Evolutionary conservation across 1,284 basidiomycete genomes (phyloP).

Genomic region (Amylostereum areolatum): DNA sequence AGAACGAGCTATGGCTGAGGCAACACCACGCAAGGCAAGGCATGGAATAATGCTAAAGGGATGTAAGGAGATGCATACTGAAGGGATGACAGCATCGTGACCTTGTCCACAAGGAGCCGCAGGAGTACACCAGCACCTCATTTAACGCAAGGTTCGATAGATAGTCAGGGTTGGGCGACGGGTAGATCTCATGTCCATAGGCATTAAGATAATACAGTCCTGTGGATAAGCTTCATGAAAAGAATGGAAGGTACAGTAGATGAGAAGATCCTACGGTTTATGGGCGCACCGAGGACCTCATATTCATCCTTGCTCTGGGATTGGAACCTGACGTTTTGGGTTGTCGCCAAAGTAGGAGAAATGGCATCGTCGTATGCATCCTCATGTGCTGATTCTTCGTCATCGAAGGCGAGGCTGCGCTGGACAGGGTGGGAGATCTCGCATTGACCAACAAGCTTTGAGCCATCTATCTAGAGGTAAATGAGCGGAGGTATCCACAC

Average conservation of each 20-base stretch:
- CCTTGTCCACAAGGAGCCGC: conserved; percentile 93
- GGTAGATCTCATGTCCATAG: conserved; percentile 88
- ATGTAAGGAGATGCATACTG: not conserved
- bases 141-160: conserved; percentile 59
- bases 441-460: conserved; percentile 87
- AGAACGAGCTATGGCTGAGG: conserved; percentile 74
- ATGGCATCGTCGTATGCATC: conserved; percentile 12
- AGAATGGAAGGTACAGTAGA: not conserved
- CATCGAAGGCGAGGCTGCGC: conserved; percentile 23
- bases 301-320: conserved; percentile 48
- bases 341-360: conserved; percentile 22
- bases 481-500: conserved; percentile 4
- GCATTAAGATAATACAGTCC: conserved; percentile 92
- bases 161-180: conserved; percentile 81
- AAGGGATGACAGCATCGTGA: conserved; percentile 18
- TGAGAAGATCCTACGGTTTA: conserved; percentile 45
- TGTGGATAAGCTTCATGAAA: conserved; percentile 19
- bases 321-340: conserved; percentile 66
- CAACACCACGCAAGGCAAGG: conserved; percentile 81
- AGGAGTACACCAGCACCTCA: conserved; percentile 83
- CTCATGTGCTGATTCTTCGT: conserved; percentile 20
- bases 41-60: conserved; percentile 76
- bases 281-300: conserved; percentile 57
- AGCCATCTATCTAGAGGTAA: conserved; percentile 61
- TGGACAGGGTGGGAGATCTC: conserved; percentile 91